Base-by-base conservation (phyloP, 768 basidiomycete genomes). In the Phylloporus sp. region DNA sequence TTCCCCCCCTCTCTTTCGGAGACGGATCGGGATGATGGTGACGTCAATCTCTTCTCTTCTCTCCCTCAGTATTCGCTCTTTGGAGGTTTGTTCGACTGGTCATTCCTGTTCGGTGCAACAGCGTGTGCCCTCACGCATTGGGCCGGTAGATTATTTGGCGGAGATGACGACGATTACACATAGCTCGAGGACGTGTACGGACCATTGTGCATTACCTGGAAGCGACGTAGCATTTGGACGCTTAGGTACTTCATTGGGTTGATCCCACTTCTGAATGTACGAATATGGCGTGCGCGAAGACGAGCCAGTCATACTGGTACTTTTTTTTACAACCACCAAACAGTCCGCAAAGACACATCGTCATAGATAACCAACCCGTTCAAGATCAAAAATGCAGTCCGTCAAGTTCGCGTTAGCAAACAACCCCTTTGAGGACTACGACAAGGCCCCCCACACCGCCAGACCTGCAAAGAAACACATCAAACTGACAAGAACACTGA, bases 51-150 rank as follows among this genome's bases (percentile, higher is more conserved):
- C 21, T 88, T 90, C 58, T 66, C 79, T 14, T 84, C 82, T 4
- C 77, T 90, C 21, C 88, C 88, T 1, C 75, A 76, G 35, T 90
- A 82, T 52, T 78, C 84, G 52, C 71, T 86, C 14, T 89, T 90
- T 54, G 84, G 84, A 15, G 68, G 78, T 4, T 68, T 88, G 29
- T 90, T 90, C 58, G 86, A 90, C 61, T 79, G 78, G 71, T 70
- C 81, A 18, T 88, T 88, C 65, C 66, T 90, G 22, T 23, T 79
- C 4, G 72, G 82, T n/a, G 81, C 84, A 3, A 69, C 56, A 2
- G 66, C 62, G 6, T 79, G 75, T 9, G 69, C 68, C 9, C 53
- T 71, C 4, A 62, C 72, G n/a, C 71, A 77, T 38, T 89, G 86
- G 85, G 70, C 70, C 15, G 71, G 71, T 22, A 71, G 66, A 7